Evolutionary conservation across 257 asterid species (phyloP), one percentile per base, ranked within the genome.

Genomic region (Fraxinus anomala): DNA sequence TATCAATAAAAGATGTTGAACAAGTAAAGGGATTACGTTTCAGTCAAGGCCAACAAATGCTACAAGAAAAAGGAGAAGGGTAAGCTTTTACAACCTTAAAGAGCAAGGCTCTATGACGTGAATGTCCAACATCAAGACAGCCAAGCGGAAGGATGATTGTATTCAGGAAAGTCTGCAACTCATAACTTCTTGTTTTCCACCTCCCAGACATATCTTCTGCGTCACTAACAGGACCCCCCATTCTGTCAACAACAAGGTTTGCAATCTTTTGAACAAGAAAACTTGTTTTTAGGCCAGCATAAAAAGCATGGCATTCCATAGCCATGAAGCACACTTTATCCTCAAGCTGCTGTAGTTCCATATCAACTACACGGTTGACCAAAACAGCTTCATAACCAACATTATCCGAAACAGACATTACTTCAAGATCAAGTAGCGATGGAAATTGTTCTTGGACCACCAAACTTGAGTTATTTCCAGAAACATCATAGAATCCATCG

Each of bases 71-170:
- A 66, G 23, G 75, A 79, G 76, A 73, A 44, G 72, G 73, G 72
- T 66, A 74, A 61, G 65, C 59, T 75, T 75, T 82, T 76, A 80
- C 86, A 78, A 96, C 99, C 99, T 96, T 96, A 82, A 96, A 96
- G 68, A 96, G 98, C 75, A 93, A 87, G 76, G 99, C 98, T 85
- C 97, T 91, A 73, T 96, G 99, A 80, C 99, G 97, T 0, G 99
- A 96, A 85, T 92, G 98, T 73, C 99, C 99, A 80, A 93, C 84
- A 87, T 92, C 96, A 76, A 96, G 95, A 83, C 90, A 84, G 79
- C 97, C 98, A 83, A 96, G 91, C 76, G 97, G 97, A 79, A 93
- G 94, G 83, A 89, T 79, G 34, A 85, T 74, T 26, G 92, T 79
- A 82, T 86, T 92, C 74, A 85, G 77, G 69, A 84, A 78, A 47